Percentiles rank a stretch among this genome's conserved stretches.
Conservation (phyloP, 2,329 filamentous ascomycete species). For the Colletotrichum filicis region DNA sequence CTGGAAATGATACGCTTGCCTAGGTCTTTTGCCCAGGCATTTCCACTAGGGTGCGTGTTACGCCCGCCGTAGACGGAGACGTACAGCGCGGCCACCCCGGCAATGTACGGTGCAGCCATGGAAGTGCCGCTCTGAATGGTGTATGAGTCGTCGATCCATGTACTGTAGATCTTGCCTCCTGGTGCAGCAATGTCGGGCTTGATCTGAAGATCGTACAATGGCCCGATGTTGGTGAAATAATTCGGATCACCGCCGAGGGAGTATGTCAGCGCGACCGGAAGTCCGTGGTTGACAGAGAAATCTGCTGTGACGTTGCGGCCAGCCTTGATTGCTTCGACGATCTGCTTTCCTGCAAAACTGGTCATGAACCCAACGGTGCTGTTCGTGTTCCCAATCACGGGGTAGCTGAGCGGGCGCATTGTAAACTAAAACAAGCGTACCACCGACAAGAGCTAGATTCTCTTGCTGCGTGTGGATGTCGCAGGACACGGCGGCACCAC, state of each 20-base stretch:
- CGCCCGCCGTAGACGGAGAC: conserved; percentile 46
- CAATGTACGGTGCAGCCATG: conserved; percentile 59
- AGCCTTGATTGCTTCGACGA: not conserved
- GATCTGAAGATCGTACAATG: conserved; percentile 53
- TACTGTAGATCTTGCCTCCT: conserved; percentile 53
- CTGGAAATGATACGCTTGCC: conserved; percentile 46
- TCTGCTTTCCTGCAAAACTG: not conserved
- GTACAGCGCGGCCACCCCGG: conserved; percentile 52
- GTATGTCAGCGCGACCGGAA: no score
- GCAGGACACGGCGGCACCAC: not conserved
- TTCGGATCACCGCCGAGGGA: conserved; percentile 3
- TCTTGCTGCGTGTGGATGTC: not conserved
- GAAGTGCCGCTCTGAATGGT: conserved; percentile 58
- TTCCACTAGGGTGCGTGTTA: conserved; percentile 42
- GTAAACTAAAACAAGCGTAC: not conserved
- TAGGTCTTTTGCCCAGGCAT: conserved; percentile 40
- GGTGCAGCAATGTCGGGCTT: conserved; percentile 57
- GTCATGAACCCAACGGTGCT: not conserved
- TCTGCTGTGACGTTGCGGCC: not conserved
- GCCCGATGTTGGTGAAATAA: conserved; percentile 55
- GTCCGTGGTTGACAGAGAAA: not conserved
- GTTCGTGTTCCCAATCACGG: not conserved
- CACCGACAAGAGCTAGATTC: not conserved
- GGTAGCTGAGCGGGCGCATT: not conserved
- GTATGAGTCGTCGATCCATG: conserved; percentile 50